Base-by-base conservation (phyloP, 2,329 filamentous ascomycete genomes). In the Knufia petricola region DNA sequence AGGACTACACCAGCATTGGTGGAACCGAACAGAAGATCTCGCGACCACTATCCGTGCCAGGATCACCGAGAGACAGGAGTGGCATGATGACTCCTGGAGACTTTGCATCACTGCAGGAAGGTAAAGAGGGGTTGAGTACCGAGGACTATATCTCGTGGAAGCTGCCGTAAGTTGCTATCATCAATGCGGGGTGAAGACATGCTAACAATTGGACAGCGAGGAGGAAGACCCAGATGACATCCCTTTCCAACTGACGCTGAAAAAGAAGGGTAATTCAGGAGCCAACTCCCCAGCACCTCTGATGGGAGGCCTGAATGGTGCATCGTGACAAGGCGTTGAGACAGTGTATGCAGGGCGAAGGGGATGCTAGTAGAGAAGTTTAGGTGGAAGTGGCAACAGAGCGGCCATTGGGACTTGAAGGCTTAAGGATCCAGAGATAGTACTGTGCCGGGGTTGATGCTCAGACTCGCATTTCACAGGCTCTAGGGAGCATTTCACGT, bases 11-110 rank as follows among this genome's bases (percentile, higher is more conserved):
- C 64, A 92, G 89, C 69, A 95, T 96, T 61, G 87, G 88, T 46
- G 86, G 87, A 30, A 86, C 87, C 3, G 90, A 95, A 60, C 84
- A 89, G 63, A 98, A 96, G 81, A 89, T 98, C 62, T 90, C 88
- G 9, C 78, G 92, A 42, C 92, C 92, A 6, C 82, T 96, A 68
- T 95, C 88, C 2, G 88, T 94, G 44, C 92, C 92, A 1, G 92
- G 92, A 7, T 95, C 88, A 15, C 92, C 92, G 8, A 78, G 89
- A 53, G 89, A 95, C 64, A 79, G 88, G 28, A 84, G 84, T 37
- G 92, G 92, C 47, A 95, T 95, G 88, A 96, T 98, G 92, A 98
- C 92, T 1, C 92, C 92, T 6, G 92, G 92, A 40, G 92, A 98
- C 67, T 96, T 96, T 74, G 92, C 88, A 23, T 95, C 87, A 58